Percentiles rank a stretch among this genome's conserved stretches.
phyloP scores from a whole-genome alignment of 169 alveolate species.

The Miamiensis avidus region DNA sequence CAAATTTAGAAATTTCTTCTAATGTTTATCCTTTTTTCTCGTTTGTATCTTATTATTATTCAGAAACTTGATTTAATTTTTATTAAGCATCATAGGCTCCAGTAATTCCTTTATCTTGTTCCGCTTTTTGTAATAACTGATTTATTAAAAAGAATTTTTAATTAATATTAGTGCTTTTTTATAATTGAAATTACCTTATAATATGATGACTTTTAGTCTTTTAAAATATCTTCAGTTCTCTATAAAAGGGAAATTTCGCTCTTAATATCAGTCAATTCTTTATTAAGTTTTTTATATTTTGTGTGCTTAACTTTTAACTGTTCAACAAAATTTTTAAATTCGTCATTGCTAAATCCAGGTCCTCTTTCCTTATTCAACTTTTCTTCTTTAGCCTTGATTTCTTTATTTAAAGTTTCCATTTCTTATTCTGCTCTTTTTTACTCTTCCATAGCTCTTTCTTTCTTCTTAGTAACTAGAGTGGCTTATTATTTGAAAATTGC shows the following conservation, averaged over 20 bases:
- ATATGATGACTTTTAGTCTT: slow-evolving; percentile 11
- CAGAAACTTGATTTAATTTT: slow-evolving; percentile 18
- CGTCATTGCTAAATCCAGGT: slow-evolving; percentile 30
- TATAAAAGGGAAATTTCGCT: slow-evolving; percentile 27
- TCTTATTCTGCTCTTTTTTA: slow-evolving; percentile 40
- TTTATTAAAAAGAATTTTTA: not conserved
- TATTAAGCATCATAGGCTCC: slow-evolving; percentile 8
- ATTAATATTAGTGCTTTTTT: no score
- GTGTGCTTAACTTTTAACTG: slow-evolving; percentile 28
- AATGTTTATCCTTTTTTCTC: slow-evolving; percentile 17
- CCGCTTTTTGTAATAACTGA: slow-evolving; percentile 31
- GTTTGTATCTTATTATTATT: slow-evolving; percentile 3
- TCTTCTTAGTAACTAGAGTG: slow-evolving; percentile 27
- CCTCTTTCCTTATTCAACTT: slow-evolving; percentile 48
- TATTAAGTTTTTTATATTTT: slow-evolving; percentile 33
- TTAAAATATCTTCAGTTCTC: slow-evolving; percentile 39
- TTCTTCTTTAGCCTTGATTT: slow-evolving; percentile 28
- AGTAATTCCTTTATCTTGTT: slow-evolving; percentile 33
- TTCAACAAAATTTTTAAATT: slow-evolving; percentile 39
- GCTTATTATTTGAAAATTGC: slow-evolving; percentile 40
- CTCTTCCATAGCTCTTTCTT: slow-evolving; percentile 42
- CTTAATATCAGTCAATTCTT: slow-evolving; percentile 26
- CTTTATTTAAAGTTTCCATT: slow-evolving; percentile 20
- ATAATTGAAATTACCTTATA: not conserved
- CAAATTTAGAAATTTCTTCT: slow-evolving; percentile 28